Conservation (phyloP, 73 alveolate genomes). For the Stentor coeruleus region DNA sequence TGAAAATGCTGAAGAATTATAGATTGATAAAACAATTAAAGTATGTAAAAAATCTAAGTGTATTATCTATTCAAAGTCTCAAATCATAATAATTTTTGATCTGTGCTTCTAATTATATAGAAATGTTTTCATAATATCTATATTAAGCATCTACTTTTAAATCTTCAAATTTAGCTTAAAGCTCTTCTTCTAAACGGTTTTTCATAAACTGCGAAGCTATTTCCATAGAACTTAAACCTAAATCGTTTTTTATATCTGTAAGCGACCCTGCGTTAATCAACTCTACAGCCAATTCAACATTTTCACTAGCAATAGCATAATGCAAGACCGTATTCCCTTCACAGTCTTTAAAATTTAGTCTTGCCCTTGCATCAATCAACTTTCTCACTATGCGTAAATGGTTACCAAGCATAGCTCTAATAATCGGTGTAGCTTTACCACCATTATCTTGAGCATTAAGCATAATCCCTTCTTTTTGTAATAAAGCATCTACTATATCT, state of each 20-base stretch:
- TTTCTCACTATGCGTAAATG: background rate
- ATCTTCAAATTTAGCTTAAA: no score
- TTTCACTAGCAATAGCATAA: background rate
- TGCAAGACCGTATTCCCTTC: constrained; percentile 18
- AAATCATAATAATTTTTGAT: no score
- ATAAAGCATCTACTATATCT: background rate
- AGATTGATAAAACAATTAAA: no score
- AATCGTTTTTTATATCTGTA: background rate
- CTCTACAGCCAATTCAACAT: background rate
- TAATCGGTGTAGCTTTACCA: constrained; percentile 4
- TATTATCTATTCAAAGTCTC: no score
- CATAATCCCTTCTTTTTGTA: background rate
- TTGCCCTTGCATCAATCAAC: constrained; percentile 25
- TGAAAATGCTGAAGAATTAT: no score
- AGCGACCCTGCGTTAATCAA: background rate
- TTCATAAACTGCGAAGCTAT: constrained; percentile 7
- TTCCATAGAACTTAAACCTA: background rate
- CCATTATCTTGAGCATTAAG: background rate
- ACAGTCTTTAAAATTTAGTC: background rate
- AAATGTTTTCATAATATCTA: no score
- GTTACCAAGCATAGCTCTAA: constrained; percentile 3
- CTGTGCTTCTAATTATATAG: no score
- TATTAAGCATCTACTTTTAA: no score
- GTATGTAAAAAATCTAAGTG: no score
- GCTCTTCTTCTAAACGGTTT: constrained; percentile 5